Base-by-base conservation (phyloP, 2,329 filamentous ascomycete genomes). In the Pseudogymnoascus sp. region DNA sequence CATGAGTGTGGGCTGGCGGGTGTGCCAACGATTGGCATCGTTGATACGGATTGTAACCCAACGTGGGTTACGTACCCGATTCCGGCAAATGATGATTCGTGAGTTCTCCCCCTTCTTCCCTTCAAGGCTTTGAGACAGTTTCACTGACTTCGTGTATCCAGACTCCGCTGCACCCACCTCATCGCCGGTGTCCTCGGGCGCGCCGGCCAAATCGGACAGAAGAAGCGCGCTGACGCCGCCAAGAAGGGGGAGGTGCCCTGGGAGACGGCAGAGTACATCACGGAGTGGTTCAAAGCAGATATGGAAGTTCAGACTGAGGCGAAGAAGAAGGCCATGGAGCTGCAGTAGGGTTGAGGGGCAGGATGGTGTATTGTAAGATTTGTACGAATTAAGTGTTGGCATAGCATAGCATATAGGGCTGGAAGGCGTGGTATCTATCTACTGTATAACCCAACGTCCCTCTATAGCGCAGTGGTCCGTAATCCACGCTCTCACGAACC, bases 31-130 rank as follows among this genome's bases (percentile, higher is more conserved):
- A 95, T 99, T 71, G 95, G 93, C 56, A 82, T 99, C 64, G 89
- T 97, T 68, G 95, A 99, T 76, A 97, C 95, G 0, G 90, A 99
- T 75, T 88, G 87, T 2, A 90, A 97, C 76, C 91, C 95, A 0
- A 91, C 91, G 0, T 93, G 90, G 85, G 92, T 97, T 61, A 97
- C 95, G 3, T 99, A 99, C 74, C 90, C 90, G 13, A 97, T 99
- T 69, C 95, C 95, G 1, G 91, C 91, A 61, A 99, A 99, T 75
- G 95, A 99, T 73, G 95, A 99, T 81, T 92, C 88, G 88, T 91
- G 75, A 72, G 81, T 74, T 59, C 16, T 21, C 31, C 11, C 7
- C 13, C 16, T 31, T 29, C 37, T 50, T 35, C 7, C 14, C 31
- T 26, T n/a, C 33, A 16, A 37, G 19, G 19, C 63, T 19, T 33